These are phyloP conservation scores for Asterionellopsis glacialis DNA, from an alignment of 108 stramenopile species.

Conservation along the genomic window DNA sequence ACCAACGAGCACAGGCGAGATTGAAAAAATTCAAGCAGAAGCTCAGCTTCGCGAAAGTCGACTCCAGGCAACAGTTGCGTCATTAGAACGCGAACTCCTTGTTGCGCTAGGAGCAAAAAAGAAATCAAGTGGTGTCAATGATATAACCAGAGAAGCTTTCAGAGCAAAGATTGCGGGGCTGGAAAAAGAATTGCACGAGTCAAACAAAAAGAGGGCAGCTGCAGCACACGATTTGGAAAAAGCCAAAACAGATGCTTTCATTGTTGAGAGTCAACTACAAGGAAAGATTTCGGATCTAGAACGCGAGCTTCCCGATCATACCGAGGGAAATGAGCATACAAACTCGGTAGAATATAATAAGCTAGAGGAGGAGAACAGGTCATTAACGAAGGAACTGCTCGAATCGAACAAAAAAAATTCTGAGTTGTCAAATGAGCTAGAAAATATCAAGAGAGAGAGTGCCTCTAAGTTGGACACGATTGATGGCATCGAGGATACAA, in stretches of 20 bases:
- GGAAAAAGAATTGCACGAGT: background rate
- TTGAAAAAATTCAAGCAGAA: background rate
- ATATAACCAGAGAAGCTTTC: background rate
- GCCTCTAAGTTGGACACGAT: no score
- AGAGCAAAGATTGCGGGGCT: background rate
- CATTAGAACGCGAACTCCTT: constrained; percentile 4
- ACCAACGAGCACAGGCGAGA: background rate
- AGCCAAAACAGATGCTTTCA: background rate
- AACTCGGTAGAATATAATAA: no score
- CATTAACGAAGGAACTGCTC: no score
- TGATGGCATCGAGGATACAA: no score
- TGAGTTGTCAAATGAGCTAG: no score
- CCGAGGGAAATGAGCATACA: no score
- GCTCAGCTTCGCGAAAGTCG: background rate
- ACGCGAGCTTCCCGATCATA: background rate
- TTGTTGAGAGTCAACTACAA: background rate
- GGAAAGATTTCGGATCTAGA: background rate
- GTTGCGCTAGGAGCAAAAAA: constrained; percentile 3
- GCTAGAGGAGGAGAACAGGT: no score
- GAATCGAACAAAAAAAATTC: no score
- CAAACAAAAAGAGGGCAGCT: background rate
- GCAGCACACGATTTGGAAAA: background rate
- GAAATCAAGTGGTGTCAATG: background rate
- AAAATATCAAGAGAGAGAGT: no score
- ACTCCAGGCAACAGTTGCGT: background rate